Conservation (phyloP, 1,284 basidiomycete genomes). For the Trametes hirsuta region DNA sequence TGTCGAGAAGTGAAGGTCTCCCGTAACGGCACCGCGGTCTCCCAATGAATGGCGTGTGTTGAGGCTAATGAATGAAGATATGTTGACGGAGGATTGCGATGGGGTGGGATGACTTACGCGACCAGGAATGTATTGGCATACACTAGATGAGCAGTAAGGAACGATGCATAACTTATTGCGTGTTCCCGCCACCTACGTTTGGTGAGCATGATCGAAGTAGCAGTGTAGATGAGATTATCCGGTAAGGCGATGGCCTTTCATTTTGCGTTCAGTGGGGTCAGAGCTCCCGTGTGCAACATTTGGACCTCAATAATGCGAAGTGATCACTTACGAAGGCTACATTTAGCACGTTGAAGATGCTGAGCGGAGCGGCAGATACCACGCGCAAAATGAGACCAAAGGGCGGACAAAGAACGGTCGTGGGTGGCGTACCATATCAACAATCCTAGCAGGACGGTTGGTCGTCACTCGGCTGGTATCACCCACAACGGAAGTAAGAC, state of each 20-base stretch:
- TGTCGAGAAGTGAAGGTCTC: no score
- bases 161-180: neutral
- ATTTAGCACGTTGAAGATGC: conserved; percentile 13
- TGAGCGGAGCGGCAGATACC: neutral
- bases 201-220: conserved; percentile 8
- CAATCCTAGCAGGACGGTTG: neutral
- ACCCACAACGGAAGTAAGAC: neutral
- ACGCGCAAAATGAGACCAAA: neutral
- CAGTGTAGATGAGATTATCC: conserved; percentile 11
- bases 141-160: neutral
- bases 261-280: neutral
- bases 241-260: neutral
- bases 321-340: conserved; percentile 5
- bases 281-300: neutral
- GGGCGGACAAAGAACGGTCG: neutral
- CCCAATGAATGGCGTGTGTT: neutral
- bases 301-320: neutral
- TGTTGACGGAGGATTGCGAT: no score
- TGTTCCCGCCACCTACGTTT: conserved; percentile 1
- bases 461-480: neutral
- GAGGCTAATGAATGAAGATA: neutral
- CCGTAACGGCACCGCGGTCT: neutral
- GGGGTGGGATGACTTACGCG: neutral
- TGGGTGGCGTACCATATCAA: conserved; percentile 1
- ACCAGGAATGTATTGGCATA: conserved; percentile 1